Evolutionary conservation across 2,329 filamentous ascomycete genomes (phyloP).

Genomic region (Pseudogymnoascus sp.): DNA sequence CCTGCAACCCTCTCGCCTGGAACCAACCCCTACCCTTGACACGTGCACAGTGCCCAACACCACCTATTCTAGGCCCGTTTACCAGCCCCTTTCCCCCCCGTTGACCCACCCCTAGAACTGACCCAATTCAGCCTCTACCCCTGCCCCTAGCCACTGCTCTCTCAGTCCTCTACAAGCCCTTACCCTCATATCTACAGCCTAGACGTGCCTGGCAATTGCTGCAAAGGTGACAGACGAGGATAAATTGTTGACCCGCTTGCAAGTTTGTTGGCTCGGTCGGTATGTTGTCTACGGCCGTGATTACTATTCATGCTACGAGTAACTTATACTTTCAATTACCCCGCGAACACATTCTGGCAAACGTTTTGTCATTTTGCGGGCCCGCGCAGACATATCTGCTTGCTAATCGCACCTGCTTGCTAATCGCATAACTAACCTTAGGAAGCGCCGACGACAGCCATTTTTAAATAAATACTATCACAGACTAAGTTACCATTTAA

Average conservation of each 20-base stretch:
- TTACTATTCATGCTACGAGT: not conserved
- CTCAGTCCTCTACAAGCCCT: not conserved
- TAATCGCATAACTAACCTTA: not conserved
- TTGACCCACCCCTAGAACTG: too few species aligned
- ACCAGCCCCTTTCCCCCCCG: too few species aligned
- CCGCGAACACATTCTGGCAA: not conserved
- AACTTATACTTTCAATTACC: not conserved
- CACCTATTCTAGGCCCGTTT: too few species aligned
- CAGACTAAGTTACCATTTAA: not conserved
- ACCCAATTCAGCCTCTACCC: too few species aligned
- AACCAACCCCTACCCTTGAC: too few species aligned
- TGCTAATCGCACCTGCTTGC: not conserved
- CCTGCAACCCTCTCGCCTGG: too few species aligned
- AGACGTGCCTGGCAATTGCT: not conserved
- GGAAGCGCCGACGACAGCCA: not conserved
- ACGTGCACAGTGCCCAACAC: too few species aligned
- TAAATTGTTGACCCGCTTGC: not conserved
- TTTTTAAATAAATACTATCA: not conserved
- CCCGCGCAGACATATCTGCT: not conserved
- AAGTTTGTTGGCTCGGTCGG: not conserved
- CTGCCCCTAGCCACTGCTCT: not conserved
- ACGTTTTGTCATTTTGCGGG: not conserved
- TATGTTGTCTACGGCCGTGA: not conserved
- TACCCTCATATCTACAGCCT: not conserved
- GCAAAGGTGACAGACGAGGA: not conserved